Evolutionary conservation across 139 green algal species (phyloP).

Genomic region (Dunaliella sp.): DNA sequence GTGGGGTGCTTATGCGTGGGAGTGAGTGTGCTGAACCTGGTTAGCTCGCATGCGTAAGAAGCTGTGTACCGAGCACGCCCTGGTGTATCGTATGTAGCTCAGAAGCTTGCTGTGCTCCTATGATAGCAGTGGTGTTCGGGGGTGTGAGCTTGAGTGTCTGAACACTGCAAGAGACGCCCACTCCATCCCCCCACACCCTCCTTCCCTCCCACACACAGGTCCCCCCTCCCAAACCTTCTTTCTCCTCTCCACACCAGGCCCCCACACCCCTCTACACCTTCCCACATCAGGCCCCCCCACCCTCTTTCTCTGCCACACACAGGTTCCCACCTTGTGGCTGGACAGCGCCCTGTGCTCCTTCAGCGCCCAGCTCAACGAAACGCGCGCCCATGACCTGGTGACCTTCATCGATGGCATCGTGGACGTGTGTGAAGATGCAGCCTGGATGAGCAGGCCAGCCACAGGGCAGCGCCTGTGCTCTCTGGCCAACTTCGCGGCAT

Average conservation of each 20-base stretch:
- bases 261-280: background rate
- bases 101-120: background rate
- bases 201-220: background rate
- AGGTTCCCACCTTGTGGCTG: conserved; percentile 31
- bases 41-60: too few relatives aligned
- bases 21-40: too few relatives aligned
- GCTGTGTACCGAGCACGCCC: too few relatives aligned
- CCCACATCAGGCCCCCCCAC: conserved; percentile 5
- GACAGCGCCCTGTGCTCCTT: conserved; percentile 29
- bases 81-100: background rate
- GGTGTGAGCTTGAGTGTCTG: too few relatives aligned
- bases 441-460: conserved; percentile 15
- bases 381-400: conserved; percentile 28
- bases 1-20: too few relatives aligned
- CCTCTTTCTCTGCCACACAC: background rate
- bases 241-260: background rate
- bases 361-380: conserved; percentile 17
- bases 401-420: conserved; percentile 25
- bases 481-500: conserved; percentile 20
- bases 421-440: conserved; percentile 18
- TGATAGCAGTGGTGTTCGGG: too few relatives aligned
- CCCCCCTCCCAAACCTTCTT: background rate
- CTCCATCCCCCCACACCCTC: too few relatives aligned
- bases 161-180: too few relatives aligned
- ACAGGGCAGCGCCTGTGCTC: conserved; percentile 7